Evolutionary conservation across 1,139 yeast species (phyloP).

Genomic region (Kurtzmaniella quercitrusa): DNA sequence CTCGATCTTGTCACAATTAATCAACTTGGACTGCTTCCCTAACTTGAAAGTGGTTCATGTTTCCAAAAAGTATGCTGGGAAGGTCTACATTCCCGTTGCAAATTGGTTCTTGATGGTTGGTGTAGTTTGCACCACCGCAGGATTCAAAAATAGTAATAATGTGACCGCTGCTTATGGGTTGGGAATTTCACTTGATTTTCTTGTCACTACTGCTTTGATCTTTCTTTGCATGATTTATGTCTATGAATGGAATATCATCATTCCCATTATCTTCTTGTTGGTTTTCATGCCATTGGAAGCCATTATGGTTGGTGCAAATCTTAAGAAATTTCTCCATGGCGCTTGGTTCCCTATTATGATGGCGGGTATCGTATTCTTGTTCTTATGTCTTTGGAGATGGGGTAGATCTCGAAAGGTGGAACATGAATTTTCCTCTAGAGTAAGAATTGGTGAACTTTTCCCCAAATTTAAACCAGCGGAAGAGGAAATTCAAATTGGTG

Average conservation of each 20-base stretch:
- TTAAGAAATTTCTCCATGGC: constrained; percentile 50
- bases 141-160: constrained; percentile 44
- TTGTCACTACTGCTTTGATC: constrained; percentile 47
- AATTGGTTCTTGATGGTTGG: constrained; percentile 49
- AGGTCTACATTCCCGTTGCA: constrained; percentile 47
- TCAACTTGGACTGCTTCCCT: constrained; percentile 52
- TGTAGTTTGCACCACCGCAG: constrained; percentile 46
- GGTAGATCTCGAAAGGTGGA: constrained; percentile 37
- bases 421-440: constrained; percentile 28
- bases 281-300: constrained; percentile 45
- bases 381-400: constrained; percentile 46
- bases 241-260: constrained; percentile 29
- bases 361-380: constrained; percentile 26
- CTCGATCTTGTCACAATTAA: constrained; percentile 48
- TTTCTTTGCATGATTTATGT: constrained; percentile 44
- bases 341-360: constrained; percentile 56
- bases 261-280: constrained; percentile 30
- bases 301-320: constrained; percentile 41
- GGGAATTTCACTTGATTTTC: constrained; percentile 52
- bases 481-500: constrained; percentile 3
- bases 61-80: constrained; percentile 39
- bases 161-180: constrained; percentile 61
- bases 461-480: constrained; percentile 21
- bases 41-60: constrained; percentile 41
- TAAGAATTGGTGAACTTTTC: constrained; percentile 24